Evolutionary conservation across 2,329 filamentous ascomycete species (phyloP).

Genomic region (Thielaviopsis musarum): DNA sequence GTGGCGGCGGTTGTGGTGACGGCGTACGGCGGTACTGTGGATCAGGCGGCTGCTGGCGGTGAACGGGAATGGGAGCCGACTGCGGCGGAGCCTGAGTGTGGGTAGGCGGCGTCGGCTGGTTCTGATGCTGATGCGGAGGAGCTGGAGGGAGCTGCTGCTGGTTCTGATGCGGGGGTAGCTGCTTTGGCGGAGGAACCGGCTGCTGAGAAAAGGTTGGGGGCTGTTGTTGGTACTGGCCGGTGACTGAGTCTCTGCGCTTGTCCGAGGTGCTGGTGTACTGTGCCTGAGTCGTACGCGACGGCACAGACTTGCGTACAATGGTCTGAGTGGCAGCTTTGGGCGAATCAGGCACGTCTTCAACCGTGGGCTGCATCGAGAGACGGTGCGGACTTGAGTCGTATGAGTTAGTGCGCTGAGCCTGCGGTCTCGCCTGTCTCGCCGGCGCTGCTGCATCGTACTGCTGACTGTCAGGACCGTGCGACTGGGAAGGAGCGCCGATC

Average conservation of each 20-base stretch:
- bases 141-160: neutral
- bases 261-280: constrained; percentile 3
- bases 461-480: neutral
- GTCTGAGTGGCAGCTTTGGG: constrained; percentile 15
- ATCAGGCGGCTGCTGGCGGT: neutral
- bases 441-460: neutral
- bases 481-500: neutral
- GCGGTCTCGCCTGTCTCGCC: constrained; percentile 21
- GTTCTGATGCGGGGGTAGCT: neutral
- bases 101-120: neutral
- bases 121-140: neutral
- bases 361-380: constrained; percentile 42
- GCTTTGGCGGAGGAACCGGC: neutral
- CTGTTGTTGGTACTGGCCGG: constrained; percentile 7
- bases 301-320: constrained; percentile 6
- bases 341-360: constrained; percentile 46
- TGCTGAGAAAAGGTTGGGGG: neutral
- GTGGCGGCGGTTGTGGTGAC: neutral
- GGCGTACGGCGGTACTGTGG: neutral
- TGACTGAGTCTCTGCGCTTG: neutral
- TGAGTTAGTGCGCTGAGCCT: constrained; percentile 30
- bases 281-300: neutral
- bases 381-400: constrained; percentile 30
- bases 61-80: neutral
- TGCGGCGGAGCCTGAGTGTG: neutral